Conservation (phyloP, 202 grass and related monocot genomes). For the Bolboschoenoplectus hybrid region DNA sequence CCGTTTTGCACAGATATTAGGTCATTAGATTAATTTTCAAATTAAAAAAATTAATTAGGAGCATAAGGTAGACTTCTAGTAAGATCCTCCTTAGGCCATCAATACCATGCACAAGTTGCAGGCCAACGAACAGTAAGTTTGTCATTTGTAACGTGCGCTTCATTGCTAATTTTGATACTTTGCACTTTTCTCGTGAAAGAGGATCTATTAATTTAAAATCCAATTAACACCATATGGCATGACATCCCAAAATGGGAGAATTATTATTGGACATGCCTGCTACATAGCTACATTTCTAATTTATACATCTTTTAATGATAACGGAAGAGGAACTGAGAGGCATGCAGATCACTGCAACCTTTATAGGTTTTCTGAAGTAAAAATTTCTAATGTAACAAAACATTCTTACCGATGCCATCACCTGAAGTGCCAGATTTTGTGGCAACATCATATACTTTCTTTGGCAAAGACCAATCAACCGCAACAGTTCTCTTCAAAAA, state of each 20-base stretch:
- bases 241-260: not conserved
- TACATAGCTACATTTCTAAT: not conserved
- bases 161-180: not conserved
- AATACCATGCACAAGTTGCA: slow-evolving; percentile 13
- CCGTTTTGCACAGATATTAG: not conserved
- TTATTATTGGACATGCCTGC: not conserved
- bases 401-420: slow-evolving; percentile 51
- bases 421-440: slow-evolving; percentile 53
- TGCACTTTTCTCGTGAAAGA: not conserved
- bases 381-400: slow-evolving; percentile 16
- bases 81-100: not conserved
- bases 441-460: slow-evolving; percentile 83
- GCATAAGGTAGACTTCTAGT: not conserved
- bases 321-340: not conserved
- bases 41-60: not conserved
- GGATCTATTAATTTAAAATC: not conserved
- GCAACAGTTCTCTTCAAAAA: slow-evolving; percentile 85
- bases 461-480: slow-evolving; percentile 96
- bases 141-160: not conserved
- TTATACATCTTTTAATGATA: not conserved
- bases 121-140: not conserved
- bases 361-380: slow-evolving; percentile 3
- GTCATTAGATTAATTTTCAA: not conserved
- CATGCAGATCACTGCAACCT: slow-evolving; percentile 5
- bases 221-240: slow-evolving; percentile 8